Conservation (phyloP, 1,284 basidiomycete genomes). For the Tilletia horrida region DNA sequence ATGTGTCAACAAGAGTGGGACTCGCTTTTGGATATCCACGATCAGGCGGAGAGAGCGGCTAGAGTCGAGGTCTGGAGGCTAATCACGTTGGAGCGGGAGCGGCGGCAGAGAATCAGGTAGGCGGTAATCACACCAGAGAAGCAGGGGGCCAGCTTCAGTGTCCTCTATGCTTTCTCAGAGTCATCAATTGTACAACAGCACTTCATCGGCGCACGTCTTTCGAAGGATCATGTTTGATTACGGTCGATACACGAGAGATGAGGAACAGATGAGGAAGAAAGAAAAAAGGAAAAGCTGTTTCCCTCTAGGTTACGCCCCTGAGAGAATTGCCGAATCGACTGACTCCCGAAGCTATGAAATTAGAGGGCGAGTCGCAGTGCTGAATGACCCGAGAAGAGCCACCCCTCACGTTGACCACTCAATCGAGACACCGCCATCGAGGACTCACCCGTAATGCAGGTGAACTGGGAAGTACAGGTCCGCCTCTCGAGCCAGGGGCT, state of each 20-base stretch:
- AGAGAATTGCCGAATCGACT: conserved; percentile 16
- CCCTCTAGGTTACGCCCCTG: conserved; percentile 19
- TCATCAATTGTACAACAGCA: no score
- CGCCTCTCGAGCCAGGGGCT: neutral
- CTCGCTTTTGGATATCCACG: neutral
- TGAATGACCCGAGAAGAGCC: neutral
- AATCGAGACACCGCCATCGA: conserved; percentile 7
- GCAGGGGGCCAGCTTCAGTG: no score
- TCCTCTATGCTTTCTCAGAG: no score
- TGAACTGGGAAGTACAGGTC: conserved; percentile 14
- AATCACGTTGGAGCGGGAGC: neutral
- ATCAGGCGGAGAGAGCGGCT: neutral
- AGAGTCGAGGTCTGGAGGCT: conserved; percentile 4
- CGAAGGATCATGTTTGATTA: no score
- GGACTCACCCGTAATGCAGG: conserved; percentile 12
- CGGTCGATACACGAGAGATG: neutral
- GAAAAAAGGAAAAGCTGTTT: neutral
- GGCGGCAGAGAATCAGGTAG: neutral
- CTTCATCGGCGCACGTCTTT: no score
- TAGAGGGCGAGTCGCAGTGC: conserved; percentile 11
- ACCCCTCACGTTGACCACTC: neutral
- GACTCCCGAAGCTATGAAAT: conserved; percentile 16
- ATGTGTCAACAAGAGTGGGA: neutral
- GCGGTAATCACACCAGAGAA: neutral
- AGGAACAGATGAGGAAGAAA: neutral